These are phyloP conservation scores for Mariannaea sp. DNA, from an alignment of 2,329 filamentous ascomycete genomes.

Conservation along the genomic window DNA sequence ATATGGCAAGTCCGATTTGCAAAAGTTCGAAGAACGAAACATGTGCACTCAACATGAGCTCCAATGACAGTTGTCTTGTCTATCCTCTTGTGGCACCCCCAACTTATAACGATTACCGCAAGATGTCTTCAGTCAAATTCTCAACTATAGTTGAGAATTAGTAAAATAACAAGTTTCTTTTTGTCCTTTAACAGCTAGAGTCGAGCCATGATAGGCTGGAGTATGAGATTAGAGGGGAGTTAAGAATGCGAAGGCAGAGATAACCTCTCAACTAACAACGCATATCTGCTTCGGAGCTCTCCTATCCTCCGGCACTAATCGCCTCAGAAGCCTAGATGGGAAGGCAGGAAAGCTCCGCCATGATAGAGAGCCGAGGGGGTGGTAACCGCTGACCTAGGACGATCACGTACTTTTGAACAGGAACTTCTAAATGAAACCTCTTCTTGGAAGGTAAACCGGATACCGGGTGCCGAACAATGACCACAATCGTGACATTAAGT, in stretches of 20 bases:
- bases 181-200: background rate
- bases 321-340: background rate
- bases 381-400: background rate
- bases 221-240: background rate
- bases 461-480: background rate
- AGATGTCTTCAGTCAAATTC: background rate
- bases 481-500: background rate
- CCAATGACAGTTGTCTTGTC: background rate
- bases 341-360: background rate
- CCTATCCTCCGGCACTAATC: background rate
- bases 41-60: background rate
- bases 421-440: background rate
- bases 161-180: no score
- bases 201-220: background rate
- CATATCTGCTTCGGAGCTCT: background rate
- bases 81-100: background rate
- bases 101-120: background rate
- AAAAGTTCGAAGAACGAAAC: background rate
- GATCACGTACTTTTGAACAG: background rate
- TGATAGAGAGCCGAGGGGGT: background rate
- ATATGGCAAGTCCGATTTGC: background rate
- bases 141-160: no score
- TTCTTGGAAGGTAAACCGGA: constrained; percentile 1
- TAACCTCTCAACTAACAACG: background rate
- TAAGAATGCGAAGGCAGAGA: background rate